Conservation (phyloP, 108 stramenopile genomes). For the Chaetoceros tenuissimus region DNA sequence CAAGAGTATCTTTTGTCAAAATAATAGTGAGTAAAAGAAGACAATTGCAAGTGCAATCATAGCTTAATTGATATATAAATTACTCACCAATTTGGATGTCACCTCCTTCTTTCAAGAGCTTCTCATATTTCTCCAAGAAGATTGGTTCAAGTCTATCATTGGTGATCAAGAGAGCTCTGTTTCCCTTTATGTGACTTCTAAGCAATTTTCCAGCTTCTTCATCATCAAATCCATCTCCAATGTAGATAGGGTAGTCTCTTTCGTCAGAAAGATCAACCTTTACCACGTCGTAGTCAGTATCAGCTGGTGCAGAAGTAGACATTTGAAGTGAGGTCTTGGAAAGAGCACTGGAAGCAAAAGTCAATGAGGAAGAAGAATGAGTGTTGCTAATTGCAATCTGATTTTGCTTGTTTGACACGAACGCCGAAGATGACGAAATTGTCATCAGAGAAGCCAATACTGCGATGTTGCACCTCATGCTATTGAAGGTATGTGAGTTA, state of each 20-base stretch:
- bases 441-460: too few species aligned
- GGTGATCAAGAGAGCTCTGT: constrained; percentile 58
- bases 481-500: too few species aligned
- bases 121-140: constrained; percentile 61
- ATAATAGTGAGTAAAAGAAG: not conserved
- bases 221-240: constrained; percentile 62
- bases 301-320: too few species aligned
- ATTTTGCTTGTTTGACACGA: too few species aligned
- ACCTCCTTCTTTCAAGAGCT: constrained; percentile 16
- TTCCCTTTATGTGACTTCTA: constrained; percentile 42
- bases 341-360: too few species aligned
- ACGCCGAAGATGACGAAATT: too few species aligned
- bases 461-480: too few species aligned
- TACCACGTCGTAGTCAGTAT: constrained; percentile 53
- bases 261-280: constrained; percentile 68
- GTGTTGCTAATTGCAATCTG: too few species aligned
- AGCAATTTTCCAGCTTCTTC: constrained; percentile 23
- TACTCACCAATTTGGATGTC: constrained; percentile 13
- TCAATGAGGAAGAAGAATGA: too few species aligned
- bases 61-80: not conserved
- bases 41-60: not conserved
- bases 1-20: constrained; percentile 37
- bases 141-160: constrained; percentile 73
- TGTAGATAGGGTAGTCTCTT: constrained; percentile 85
- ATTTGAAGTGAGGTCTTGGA: too few species aligned